These are phyloP conservation scores for Rhodomyrtus tomentosa DNA, from an alignment of 345 rosid genomes.

Conservation along the genomic window DNA sequence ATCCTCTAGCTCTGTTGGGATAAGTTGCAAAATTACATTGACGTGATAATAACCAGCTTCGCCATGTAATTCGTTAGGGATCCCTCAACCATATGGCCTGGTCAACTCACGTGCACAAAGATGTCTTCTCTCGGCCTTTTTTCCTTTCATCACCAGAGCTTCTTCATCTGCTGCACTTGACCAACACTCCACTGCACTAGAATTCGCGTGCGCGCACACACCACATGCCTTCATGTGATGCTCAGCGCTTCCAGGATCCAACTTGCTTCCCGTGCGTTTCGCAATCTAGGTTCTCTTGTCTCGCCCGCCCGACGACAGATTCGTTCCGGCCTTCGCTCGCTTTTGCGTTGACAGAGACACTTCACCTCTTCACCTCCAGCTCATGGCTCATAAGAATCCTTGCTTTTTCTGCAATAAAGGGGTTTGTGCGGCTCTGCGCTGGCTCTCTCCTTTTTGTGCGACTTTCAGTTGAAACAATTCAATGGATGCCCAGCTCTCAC, in stretches of 20 bases:
- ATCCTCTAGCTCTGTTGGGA: too few species aligned
- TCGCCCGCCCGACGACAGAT: neutral
- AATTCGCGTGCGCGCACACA: neutral
- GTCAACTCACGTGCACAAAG: too few species aligned
- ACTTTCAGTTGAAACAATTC: neutral
- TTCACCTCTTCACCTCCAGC: neutral
- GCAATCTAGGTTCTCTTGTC: neutral
- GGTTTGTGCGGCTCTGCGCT: neutral
- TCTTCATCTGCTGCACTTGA: too few species aligned
- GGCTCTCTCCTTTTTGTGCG: neutral
- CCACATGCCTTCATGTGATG: neutral
- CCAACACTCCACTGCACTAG: neutral
- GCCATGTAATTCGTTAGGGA: too few species aligned
- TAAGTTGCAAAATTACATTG: too few species aligned
- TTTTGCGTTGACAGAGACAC: neutral
- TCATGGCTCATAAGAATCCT: neutral
- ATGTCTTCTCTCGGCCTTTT: too few species aligned
- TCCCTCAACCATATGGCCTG: too few species aligned
- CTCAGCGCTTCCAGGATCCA: neutral
- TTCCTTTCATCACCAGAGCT: too few species aligned
- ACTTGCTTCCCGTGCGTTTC: neutral
- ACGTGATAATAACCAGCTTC: too few species aligned
- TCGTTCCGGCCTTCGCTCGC: neutral
- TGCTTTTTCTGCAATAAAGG: neutral
- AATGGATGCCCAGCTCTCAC: neutral